Evolutionary conservation across 306 rosid species (phyloP), one percentile per base, ranked within the genome.

Genomic region (Rosa rugosa): DNA sequence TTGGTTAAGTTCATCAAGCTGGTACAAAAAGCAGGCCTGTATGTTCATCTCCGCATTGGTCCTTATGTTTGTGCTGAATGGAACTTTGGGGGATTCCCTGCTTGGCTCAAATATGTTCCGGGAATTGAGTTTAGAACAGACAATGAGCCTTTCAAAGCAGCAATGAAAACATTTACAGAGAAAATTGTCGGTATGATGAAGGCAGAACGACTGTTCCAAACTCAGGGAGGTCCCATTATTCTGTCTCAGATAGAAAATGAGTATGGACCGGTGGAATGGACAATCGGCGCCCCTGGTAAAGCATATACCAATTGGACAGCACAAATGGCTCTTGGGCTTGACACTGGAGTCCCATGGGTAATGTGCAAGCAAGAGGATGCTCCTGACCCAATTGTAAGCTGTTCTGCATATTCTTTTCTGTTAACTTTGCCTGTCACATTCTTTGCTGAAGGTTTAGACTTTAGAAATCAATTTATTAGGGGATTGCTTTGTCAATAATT

Each of bases 311-410:
- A 86, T 83, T 95, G 99, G 99, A 91, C 91, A 41, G 92, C 97
- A 79, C 81, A 88, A 88, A 95, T 95, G 99, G 99, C 98, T 18
- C 91, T 91, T 2, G 91, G 86, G 64, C 94, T 95, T 25, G 42
- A 81, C 73, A 95, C 99, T 23, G 99, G 98, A 0, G 99, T 90
- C 1, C 99, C 99, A 4, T 95, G 99, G 99, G 80, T 95, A 74
- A 95, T 95, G 99, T 95, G 99, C 90, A 95, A 95, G 88, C 99
- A 93, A 89, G 86, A 91, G 50, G 99, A 95, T 80, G 96, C 99
- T 79, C 99, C 99, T 23, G 98, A 90, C 65, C 99, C 99, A 17
- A 63, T 90, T 72, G 99, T 95, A 89, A 88, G 89, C 71, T 50
- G 23, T 56, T 69, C 6, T 36, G 36, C 20, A 13, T 27, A 4